A percentile compares a stretch with the other conserved stretches of the same genome.
phyloP scores from a whole-genome alignment of 371 early-diverging fungal species.

The Homolaphlyctis polyrhiza region DNA sequence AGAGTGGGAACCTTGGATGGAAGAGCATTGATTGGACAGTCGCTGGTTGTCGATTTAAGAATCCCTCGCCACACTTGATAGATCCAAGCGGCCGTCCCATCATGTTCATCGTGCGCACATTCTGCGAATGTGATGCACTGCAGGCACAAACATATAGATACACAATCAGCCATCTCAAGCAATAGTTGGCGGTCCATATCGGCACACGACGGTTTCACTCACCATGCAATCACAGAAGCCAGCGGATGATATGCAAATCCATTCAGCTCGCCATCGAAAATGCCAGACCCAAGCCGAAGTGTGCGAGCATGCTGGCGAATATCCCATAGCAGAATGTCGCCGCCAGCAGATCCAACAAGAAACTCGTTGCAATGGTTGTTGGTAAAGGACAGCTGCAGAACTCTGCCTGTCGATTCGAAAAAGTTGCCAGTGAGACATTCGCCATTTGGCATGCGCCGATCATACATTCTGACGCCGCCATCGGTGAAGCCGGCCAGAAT shows the following conservation, averaged over 20 bases:
- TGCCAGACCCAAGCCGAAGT: background rate
- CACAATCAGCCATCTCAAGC: slow-evolving; percentile 4
- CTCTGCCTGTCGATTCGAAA: slow-evolving; percentile 49
- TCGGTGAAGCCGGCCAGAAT: slow-evolving; percentile 78
- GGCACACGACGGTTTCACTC: slow-evolving; percentile 5
- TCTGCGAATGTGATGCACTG: slow-evolving; percentile 20
- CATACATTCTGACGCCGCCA: slow-evolving; percentile 75
- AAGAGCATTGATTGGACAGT: slow-evolving; percentile 24
- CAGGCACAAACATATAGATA: too few species aligned
- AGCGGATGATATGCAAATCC: slow-evolving; percentile 68
- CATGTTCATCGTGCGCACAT: slow-evolving; percentile 24
- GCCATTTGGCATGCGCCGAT: slow-evolving; percentile 31
- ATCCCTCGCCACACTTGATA: slow-evolving; percentile 30
- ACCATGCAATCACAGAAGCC: slow-evolving; percentile 66
- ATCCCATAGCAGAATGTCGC: slow-evolving; percentile 83
- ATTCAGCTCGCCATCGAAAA: slow-evolving; percentile 44
- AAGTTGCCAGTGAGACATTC: background rate
- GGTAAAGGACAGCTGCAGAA: slow-evolving; percentile 61
- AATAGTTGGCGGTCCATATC: slow-evolving; percentile 1
- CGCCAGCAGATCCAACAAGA: slow-evolving; percentile 43
- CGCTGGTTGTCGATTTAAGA: slow-evolving; percentile 22
- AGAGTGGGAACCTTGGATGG: slow-evolving; percentile 23
- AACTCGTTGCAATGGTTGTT: slow-evolving; percentile 11
- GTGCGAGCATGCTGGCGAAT: slow-evolving; percentile 51
- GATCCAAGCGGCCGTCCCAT: slow-evolving; percentile 23